Evolutionary conservation across 2,329 filamentous ascomycete genomes (phyloP), one percentile per base, ranked within the genome.

Genomic region (Fusarium miscanthi): DNA sequence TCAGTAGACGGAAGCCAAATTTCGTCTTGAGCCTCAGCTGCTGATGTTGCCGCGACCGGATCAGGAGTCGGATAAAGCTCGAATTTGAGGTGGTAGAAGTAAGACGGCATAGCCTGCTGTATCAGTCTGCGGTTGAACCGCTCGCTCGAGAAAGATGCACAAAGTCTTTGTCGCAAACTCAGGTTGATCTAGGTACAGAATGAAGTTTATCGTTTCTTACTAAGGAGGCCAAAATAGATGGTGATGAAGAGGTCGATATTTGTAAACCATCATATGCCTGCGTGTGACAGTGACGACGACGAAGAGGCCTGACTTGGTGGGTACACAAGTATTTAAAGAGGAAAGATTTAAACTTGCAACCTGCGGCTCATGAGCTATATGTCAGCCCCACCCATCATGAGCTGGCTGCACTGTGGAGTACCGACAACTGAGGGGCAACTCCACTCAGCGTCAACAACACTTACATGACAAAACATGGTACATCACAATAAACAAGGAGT

Each of bases 71-170:
- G 81, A 79, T 91, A 92, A 45, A 92, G 84, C 82, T 92, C 90
- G 76, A 92, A 87, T 74, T 88, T 90, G n/a, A 92, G 78, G 74
- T 92, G 89, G 76, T 91, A 92, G 72, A 88, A 89, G 79, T 90
- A 91, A 35, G 86, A 86, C 83, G 87, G 86, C 88, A 90, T 90
- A 82, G 78, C 83, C 79, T 78, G 66, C 37, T 37, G 51, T 63
- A 35, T 60, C 35, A 51, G 42, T 37, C 48, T 45, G 30, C 35
- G 43, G 48, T 27, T 43, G n/a, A 41, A 46, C 35, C 59, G 27
- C 33, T 68, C 40, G 42, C 21, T 61, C 35, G 58, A 45, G 38
- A 33, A 40, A 41, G 40, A 52, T 59, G 40, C n/a, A 10, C 45
- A 43, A 30, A 31, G 23, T 41, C 23, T 46, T 51, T 46, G 42